Base-by-base conservation (phyloP, 2,329 filamentous ascomycete genomes). In the Aureobasidium sp. region DNA sequence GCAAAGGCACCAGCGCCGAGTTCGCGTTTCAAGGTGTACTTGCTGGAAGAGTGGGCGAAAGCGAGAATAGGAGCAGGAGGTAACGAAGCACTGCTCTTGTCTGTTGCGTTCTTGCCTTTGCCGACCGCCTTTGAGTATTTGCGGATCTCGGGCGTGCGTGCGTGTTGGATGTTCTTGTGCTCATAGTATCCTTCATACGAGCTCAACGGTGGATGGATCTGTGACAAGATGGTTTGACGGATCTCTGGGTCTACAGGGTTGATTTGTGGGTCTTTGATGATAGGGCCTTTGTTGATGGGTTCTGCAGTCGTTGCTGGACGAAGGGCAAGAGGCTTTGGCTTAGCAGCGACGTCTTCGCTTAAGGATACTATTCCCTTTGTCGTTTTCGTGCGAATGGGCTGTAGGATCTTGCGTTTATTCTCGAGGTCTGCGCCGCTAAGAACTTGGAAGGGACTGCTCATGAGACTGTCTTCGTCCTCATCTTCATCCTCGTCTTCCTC, bases 1-100 rank as follows among this genome's bases (percentile, higher is more conserved):
- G 93, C 94, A 75, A 95, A 99, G 0, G 94, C 94, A 9, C 94
- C 94, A 32, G 91, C 90, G 1, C 94, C 94, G 13, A 99, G 84
- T 72, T 97, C 91, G 55, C 87, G 85, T 70, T 88, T 90, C 62
- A 97, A 76, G 1, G 84, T 87, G 74, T 97, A 99, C 46, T 82
- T 83, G 42, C 86, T 80, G 26, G 82, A 77, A 2, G 84, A 80
- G 42, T 84, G 84, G 0, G 84, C 80, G 64, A 97, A 89, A 46
- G 84, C 79, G 26, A 97, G 80, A 4, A 83, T 78, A 0, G 90
- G 85, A 0, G 85, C 82, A 0, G 81, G 76, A 2, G 85, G 74
- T 29, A 84, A 83, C 10, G 80, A 81, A 1, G 81, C 79, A 55
- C 84, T 88, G 67, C 91, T 89, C 46, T 86, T 79, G 58, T 41